These are phyloP conservation scores for Dillenia turbinata DNA, from an alignment of 164 flowering plant genomes.

Conservation along the genomic window DNA sequence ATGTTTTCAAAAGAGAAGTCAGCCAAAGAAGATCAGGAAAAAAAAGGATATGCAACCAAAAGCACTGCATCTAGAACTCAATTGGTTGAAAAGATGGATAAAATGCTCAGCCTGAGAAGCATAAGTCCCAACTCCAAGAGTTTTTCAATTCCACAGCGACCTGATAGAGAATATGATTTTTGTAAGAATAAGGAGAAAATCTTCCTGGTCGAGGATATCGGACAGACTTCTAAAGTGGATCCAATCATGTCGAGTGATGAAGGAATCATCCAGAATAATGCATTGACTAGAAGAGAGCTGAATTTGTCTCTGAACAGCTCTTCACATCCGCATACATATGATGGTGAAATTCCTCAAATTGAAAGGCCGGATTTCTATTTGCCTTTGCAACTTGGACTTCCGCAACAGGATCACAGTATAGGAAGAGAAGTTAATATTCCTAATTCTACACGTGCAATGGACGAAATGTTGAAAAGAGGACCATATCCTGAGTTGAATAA, in stretches of 20 bases:
- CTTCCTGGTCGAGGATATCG: conserved; percentile 16
- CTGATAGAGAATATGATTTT: conserved; percentile 10
- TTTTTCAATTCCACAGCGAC: conserved; percentile 10
- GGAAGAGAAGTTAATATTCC: too few species aligned
- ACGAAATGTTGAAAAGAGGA: too few species aligned
- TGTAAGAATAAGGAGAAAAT: conserved; percentile 31
- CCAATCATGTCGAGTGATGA: conserved; percentile 9
- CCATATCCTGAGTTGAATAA: too few species aligned
- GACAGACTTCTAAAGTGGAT: conserved; percentile 12
- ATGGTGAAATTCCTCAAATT: too few species aligned
- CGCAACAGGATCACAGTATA: too few species aligned
- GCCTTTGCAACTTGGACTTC: too few species aligned
- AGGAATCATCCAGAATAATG: conserved; percentile 15
- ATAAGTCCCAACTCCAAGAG: conserved; percentile 14
- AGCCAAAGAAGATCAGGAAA: conserved; percentile 8
- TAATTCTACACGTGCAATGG: too few species aligned
- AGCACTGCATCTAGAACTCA: conserved; percentile 1
- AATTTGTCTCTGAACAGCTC: conserved; percentile 17
- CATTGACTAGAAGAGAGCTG: conserved; percentile 13
- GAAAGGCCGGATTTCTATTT: too few species aligned
- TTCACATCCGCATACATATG: too few species aligned
- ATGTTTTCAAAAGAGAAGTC: conserved; percentile 7
- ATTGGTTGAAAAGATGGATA: conserved; percentile 7
- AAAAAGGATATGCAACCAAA: conserved; percentile 9
- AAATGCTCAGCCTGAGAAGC: conserved; percentile 11